phyloP scores from a whole-genome alignment of 805 yeast genomes.

The Yamadazyma nakazawae region DNA sequence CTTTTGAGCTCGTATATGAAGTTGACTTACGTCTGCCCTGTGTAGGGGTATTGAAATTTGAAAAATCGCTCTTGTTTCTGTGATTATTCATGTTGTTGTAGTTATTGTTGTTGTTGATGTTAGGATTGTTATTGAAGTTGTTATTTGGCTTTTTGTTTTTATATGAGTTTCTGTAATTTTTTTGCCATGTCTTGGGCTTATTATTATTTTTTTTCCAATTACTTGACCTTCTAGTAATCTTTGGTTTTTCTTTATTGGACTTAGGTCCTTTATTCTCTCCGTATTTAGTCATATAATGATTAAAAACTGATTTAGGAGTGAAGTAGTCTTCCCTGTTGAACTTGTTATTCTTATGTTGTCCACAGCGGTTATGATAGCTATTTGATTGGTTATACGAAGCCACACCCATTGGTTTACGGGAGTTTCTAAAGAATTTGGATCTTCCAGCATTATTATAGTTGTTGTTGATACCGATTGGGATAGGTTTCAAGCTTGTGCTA shows the following conservation, averaged over 20 bases:
- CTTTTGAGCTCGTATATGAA: conserved; percentile 21
- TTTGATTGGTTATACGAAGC: conserved; percentile 50
- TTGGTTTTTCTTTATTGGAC: conserved; percentile 21
- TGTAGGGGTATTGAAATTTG: conserved; percentile 10
- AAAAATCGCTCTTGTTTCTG: conserved; percentile 12
- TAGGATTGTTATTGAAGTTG: not conserved
- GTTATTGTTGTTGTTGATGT: not conserved
- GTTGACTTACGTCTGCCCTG: conserved; percentile 19
- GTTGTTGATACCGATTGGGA: conserved; percentile 28
- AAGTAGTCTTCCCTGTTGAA: conserved; percentile 70
- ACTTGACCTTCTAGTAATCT: conserved; percentile 14
- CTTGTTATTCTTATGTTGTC: conserved; percentile 17
- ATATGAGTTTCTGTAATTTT: conserved; percentile 14
- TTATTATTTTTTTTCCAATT: conserved; percentile 17
- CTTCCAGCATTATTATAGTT: conserved; percentile 15
- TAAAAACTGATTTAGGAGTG: conserved; percentile 73
- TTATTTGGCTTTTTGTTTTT: conserved; percentile 3
- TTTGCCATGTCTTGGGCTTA: conserved; percentile 16
- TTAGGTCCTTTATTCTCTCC: conserved; percentile 43
- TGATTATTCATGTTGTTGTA: conserved; percentile 1
- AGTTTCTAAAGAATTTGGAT: conserved; percentile 32
- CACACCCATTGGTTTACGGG: conserved; percentile 61
- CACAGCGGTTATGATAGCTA: conserved; percentile 10
- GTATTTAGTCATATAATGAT: conserved; percentile 65
- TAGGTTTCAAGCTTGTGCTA: conserved; percentile 35